Percentiles rank a stretch among this genome's conserved stretches.
These are phyloP conservation scores for Arachis monticola DNA, from an alignment of 331 rosid genomes.

Conservation along the genomic window DNA sequence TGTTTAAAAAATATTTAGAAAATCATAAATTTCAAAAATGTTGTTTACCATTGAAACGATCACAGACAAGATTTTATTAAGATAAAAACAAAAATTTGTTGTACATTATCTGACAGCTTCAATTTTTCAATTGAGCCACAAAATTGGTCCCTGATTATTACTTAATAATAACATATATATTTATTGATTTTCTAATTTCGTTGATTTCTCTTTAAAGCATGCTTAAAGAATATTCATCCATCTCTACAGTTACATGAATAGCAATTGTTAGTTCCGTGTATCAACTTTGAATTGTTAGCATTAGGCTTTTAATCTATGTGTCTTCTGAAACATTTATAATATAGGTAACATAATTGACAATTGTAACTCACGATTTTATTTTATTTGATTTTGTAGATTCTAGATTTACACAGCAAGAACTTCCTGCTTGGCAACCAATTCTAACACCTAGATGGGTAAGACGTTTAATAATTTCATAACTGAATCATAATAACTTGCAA, in stretches of 20 bases:
- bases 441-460: slow-evolving; percentile 86
- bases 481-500: slow-evolving; percentile 4
- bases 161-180: neutral
- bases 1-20: too few relatives aligned
- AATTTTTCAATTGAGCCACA: too few relatives aligned
- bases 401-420: slow-evolving; percentile 87
- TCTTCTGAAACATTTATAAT: neutral
- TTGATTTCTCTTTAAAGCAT: neutral
- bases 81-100: neutral
- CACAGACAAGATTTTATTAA: neutral
- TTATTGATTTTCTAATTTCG: slow-evolving; percentile 5
- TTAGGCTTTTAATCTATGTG: too few relatives aligned
- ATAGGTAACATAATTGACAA: neutral
- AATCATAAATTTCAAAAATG: too few relatives aligned
- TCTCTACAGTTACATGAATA: neutral
- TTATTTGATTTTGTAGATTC: slow-evolving; percentile 63
- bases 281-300: neutral
- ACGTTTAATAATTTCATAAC: slow-evolving; percentile 25
- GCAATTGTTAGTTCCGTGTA: neutral
- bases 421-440: slow-evolving; percentile 94
- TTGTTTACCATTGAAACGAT: neutral
- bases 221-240: too few relatives aligned
- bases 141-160: too few relatives aligned
- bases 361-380: slow-evolving; percentile 21
- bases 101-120: neutral